Evolutionary conservation across 805 yeast species (phyloP), one percentile per base, ranked within the genome.

Genomic region (Saccharomycopsis babjevae): DNA sequence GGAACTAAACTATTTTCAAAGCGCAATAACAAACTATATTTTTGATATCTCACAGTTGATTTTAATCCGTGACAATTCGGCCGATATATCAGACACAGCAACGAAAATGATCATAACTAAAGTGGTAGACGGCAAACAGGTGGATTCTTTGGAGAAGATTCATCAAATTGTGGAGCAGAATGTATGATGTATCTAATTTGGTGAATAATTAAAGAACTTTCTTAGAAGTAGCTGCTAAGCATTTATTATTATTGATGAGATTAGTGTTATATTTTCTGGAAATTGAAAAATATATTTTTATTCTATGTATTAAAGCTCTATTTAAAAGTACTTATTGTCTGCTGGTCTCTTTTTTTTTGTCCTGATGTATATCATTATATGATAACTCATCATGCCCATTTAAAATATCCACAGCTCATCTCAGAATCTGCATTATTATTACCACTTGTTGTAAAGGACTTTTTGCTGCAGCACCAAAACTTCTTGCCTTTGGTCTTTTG

Each of bases 391-490:
- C 56, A 72, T 13, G 73, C 77, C 85, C 86, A 82, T 69, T 81
- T 76, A 68, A 82, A 82, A 66, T 70, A 81, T 1, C 79, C 82
- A 68, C 86, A 82, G n/a, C 75, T 76, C 57, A 69, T 73, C 13
- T 72, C 74, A 8, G 62, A 38, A 56, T 71, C 68, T 18, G 67
- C 67, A 8, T 62, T 63, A 16, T 50, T 40, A 16, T 40, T 39
- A 59, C 43, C 36, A 18, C 58, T 61, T n/a, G 16, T 54, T 32
- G 43, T 32, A 6, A 57, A 5, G 66, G 62, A 30, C 64, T 65
- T 22, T 76, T 76, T 64, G 69, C 66, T 1, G 67, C 86, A 83
- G 25, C 79, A 74, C 85, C 85, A 83, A 64, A 83, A 83, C 64
- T 77, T 79, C 59, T 72, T 74, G 0, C 85, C 85, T 43, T 73